Percentiles rank a stretch among this genome's conserved stretches.
These are phyloP conservation scores for Verbascum thapsus DNA, from an alignment of 257 asterid species.

Conservation along the genomic window DNA sequence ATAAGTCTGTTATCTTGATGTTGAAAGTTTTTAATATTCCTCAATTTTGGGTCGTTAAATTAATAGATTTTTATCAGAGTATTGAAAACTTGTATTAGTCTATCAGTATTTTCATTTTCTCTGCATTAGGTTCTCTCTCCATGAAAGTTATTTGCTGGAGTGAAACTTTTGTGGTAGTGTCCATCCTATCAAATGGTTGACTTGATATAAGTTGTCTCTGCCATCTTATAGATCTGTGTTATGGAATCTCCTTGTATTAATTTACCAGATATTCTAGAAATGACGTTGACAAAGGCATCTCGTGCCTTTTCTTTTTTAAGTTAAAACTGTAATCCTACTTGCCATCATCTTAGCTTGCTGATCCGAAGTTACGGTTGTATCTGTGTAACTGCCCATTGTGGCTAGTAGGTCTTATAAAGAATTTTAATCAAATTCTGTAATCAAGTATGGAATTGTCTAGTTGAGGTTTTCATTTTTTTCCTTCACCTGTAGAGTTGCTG, in stretches of 20 bases:
- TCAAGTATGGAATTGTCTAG: conserved; percentile 6
- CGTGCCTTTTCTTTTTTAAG: neutral
- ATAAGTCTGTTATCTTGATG: too few relatives aligned
- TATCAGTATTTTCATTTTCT: too few relatives aligned
- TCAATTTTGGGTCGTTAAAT: too few relatives aligned
- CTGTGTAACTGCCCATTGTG: conserved; percentile 2
- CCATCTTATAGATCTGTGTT: too few relatives aligned
- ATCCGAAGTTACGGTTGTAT: conserved; percentile 5
- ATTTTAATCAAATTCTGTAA: conserved; percentile 13
- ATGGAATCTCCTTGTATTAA: conserved; percentile 12
- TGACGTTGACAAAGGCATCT: conserved; percentile 9
- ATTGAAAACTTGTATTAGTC: too few relatives aligned
- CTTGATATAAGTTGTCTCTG: conserved; percentile 20
- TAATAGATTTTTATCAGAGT: too few relatives aligned
- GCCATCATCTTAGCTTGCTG: conserved; percentile 12
- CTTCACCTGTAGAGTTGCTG: conserved; percentile 58
- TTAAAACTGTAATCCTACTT: conserved; percentile 7
- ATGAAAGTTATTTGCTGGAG: too few relatives aligned
- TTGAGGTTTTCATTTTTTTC: conserved; percentile 8
- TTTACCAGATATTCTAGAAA: conserved; percentile 14
- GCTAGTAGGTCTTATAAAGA: conserved; percentile 11
- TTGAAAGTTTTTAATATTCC: too few relatives aligned
- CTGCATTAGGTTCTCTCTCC: too few relatives aligned
- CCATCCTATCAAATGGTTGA: neutral
- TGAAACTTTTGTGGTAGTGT: too few relatives aligned